Conservation (phyloP, 139 green algal genomes). For the Trebouxia sp. region DNA sequence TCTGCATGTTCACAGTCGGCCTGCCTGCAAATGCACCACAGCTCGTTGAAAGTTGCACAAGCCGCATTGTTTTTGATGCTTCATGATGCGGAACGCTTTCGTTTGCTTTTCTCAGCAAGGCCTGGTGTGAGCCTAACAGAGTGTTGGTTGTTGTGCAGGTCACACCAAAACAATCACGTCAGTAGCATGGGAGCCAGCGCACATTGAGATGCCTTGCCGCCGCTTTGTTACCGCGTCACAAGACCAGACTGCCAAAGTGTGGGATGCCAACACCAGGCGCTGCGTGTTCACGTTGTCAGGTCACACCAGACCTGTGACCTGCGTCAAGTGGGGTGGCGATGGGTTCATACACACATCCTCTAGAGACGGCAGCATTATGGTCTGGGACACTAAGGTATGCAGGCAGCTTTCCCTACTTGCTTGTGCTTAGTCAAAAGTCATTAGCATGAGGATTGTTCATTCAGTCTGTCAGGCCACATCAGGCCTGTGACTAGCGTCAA, state of each 20-base stretch:
- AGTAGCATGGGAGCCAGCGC: conserved; percentile 93
- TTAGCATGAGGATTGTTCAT: conserved; percentile 43
- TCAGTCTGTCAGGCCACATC: conserved; percentile 65
- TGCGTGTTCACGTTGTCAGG: conserved; percentile 64
- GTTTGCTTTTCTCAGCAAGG: background rate
- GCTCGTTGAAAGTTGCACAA: too few species aligned
- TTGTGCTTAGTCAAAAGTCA: too few species aligned
- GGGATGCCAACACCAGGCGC: conserved; percentile 41
- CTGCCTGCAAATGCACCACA: too few species aligned
- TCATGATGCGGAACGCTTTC: background rate
- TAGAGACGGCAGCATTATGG: conserved; percentile 86
- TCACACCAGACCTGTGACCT: conserved; percentile 76
- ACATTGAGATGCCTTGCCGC: conserved; percentile 72
- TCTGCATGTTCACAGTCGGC: too few species aligned
- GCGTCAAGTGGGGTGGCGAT: conserved; percentile 92
- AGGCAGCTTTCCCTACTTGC: too few species aligned
- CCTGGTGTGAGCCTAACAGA: background rate
- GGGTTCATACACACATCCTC: conserved; percentile 88
- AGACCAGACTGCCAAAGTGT: conserved; percentile 81
- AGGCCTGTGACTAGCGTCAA: conserved; percentile 77
- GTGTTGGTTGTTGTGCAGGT: conserved; percentile 47
- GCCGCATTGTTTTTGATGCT: background rate
- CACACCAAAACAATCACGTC: conserved; percentile 95
- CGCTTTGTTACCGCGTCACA: conserved; percentile 80
- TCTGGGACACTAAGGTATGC: conserved; percentile 78